phyloP scores from a whole-genome alignment of 306 rosid genomes.

The Medicago arabica region DNA sequence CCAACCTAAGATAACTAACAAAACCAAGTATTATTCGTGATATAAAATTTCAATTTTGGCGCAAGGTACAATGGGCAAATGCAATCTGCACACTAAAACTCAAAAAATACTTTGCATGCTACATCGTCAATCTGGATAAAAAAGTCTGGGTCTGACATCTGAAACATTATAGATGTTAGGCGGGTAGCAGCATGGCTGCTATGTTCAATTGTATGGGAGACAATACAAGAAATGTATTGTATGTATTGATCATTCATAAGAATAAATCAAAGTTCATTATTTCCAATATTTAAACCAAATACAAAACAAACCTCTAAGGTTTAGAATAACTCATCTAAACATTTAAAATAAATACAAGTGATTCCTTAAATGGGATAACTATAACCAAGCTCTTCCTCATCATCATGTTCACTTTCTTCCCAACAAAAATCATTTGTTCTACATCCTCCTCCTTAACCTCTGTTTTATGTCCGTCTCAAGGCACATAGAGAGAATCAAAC shows the following conservation, averaged over 20 bases:
- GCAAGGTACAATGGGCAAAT: not conserved
- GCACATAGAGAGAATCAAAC: not conserved
- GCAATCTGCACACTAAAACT: no score
- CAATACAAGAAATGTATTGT: not conserved
- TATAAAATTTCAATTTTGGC: conserved; percentile 6
- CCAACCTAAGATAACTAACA: conserved; percentile 14
- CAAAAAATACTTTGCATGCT: no score
- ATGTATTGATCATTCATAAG: no score
- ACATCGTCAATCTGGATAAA: no score
- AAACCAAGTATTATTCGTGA: not conserved
- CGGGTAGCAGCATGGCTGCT: no score
- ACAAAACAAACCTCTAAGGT: not conserved
- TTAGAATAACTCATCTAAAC: not conserved
- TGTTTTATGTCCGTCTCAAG: not conserved
- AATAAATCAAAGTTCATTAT: not conserved
- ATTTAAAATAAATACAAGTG: not conserved
- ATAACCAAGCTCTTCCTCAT: not conserved
- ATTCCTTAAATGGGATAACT: not conserved
- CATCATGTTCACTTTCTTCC: not conserved
- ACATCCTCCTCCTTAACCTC: not conserved
- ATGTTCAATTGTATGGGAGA: not conserved
- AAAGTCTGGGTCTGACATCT: no score
- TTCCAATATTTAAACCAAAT: not conserved
- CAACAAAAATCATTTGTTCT: not conserved
- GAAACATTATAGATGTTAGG: no score